A percentile compares a stretch with the other conserved stretches of the same genome.
Conservation (phyloP, 345 rosid genomes). For the Eucalyptus curtisii region DNA sequence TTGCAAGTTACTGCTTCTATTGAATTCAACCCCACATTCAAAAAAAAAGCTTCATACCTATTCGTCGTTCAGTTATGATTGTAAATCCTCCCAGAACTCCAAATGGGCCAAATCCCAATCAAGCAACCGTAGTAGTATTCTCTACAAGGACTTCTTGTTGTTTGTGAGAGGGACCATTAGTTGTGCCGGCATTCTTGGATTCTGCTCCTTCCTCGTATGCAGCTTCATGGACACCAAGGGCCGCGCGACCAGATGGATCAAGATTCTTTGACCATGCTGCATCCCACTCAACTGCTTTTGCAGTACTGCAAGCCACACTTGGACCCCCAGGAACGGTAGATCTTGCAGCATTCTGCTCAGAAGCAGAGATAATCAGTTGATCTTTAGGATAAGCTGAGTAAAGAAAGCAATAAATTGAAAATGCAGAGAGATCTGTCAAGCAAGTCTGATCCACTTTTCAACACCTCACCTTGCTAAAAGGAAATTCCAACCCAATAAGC, state of each 20-base stretch:
- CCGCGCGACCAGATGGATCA: slow-evolving; percentile 95
- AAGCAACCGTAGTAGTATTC: not conserved
- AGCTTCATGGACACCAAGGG: slow-evolving; percentile 81
- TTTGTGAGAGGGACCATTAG: not conserved
- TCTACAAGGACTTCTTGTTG: not conserved
- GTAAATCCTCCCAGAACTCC: not conserved
- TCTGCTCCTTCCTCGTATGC: slow-evolving; percentile 31
- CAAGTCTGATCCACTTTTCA: not conserved
- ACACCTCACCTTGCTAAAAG: not conserved
- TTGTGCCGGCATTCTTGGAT: not conserved
- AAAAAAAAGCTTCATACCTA: not conserved
- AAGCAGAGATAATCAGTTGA: not conserved
- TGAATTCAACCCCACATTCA: not conserved
- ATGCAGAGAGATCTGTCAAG: not conserved
- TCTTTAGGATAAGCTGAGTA: not conserved
- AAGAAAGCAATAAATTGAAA: not conserved
- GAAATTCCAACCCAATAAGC: not conserved
- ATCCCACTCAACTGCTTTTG: slow-evolving; percentile 91
- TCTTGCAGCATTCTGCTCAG: slow-evolving; percentile 66
- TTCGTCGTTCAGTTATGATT: not conserved
- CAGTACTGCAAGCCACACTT: slow-evolving; percentile 87
- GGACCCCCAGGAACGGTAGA: slow-evolving; percentile 92
- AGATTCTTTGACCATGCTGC: slow-evolving; percentile 80
- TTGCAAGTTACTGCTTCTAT: not conserved
- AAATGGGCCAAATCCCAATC: not conserved